Base-by-base conservation (phyloP, 257 asterid species). In the Primulina huaijiensis region DNA sequence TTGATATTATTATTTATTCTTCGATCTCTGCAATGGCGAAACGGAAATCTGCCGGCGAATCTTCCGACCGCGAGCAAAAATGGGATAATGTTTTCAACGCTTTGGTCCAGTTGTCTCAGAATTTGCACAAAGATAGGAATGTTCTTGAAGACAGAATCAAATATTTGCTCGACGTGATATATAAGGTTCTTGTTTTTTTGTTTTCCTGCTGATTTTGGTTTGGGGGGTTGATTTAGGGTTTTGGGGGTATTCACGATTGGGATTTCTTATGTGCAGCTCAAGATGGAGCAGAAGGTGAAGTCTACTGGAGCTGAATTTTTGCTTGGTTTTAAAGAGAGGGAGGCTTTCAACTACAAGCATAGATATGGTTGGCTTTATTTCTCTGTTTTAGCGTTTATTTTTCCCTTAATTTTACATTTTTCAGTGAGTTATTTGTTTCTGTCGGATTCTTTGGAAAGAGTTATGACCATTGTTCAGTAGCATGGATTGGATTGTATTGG, bases 271-370 rank as follows among this genome's bases (percentile, higher is more conserved):
- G 21, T 76, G 81, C 91, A 87, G 88, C 73, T 77, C 78, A 86
- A 85, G 72, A 65, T 85, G 88, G 91, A 80, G 71, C 78, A 60
- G 9, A 77, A 65, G 38, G 82, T 82, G 56, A 83, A 79, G 74
- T 80, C 82, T 31, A 62, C 76, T 64, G 87, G 85, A 78, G 70
- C 81, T 23, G 88, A 87, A 56, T 43, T 80, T 21, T 1, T 80
- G 67, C 69, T 84, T 72, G 91, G 92, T 55, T 74, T 82, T 78
- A 87, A 85, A 82, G 82, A 80, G 31, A 83, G 84, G 65, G 96
- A 89, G 60, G 85, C 89, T 56, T 62, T 68, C 40, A 53, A 81
- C 46, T 88, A 70, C 79, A 84, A 83, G 82, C 79, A 76, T 38
- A 87, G 84, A 80, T 75, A 77, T 74, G 99, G 97, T 93, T 72